Base-by-base conservation (phyloP, 352 stramenopile genomes). In the Globisporangium spiculum region DNA sequence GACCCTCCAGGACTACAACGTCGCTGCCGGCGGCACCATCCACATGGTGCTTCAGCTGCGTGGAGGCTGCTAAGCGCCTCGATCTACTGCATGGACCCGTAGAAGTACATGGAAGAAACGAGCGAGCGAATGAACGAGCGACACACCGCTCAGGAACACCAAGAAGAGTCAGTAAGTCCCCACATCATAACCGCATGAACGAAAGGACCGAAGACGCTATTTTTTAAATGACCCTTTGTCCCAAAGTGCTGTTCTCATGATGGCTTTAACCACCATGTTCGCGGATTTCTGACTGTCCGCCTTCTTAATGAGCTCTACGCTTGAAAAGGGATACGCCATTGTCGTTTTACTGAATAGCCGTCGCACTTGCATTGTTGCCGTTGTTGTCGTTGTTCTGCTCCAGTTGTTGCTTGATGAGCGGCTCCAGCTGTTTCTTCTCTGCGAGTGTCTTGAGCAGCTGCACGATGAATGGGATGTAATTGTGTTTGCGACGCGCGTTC, bases 41-140 rank as follows among this genome's bases (percentile, higher is more conserved):
- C 97, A 99, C 84, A 99, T 99, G 97, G 97, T 99, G 22, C 85
- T 99, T 67, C 97, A 99, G 80, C 84, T 99, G 71, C 93, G 97
- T 75, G 97, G 97, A 50, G 96, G 97, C 22, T 85, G 72, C 74
- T 92, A 89, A 72, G 57, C 7, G 30, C 53, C 18, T 48, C 16
- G 52, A 44, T 1, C n/a, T 10, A 57, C 16, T 27, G n/a, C 59
- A 32, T 56, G 59, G 38, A 65, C 59, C 30, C 59, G 59, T 65
- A 65, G 59, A 65, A 60, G 54, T 60, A 44, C 54, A 60, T 60
- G 54, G 27, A 60, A 60, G 54, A 60, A 44, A 38, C 7, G 4
- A 38, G 27, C 54, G 24, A 58, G n/a, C 9, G 52, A 30, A 58
- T 18, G 10, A 20, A 34, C 52, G 12, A 58, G 10, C 24, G 12